These are phyloP conservation scores for Leccinum pachyderme DNA, from an alignment of 1,284 basidiomycete species.

Conservation along the genomic window DNA sequence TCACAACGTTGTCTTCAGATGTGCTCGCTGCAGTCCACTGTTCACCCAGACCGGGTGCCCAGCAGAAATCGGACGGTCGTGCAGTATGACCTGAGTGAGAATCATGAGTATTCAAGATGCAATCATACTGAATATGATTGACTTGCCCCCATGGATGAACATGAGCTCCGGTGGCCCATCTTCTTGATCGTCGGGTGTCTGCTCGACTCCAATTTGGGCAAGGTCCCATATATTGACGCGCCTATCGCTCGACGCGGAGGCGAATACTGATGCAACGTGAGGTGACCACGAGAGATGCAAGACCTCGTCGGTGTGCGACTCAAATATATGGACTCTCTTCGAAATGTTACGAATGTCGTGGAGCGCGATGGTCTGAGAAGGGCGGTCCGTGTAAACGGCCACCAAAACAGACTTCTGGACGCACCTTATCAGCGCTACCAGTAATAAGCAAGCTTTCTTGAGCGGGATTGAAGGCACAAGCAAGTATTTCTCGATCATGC, in stretches of 20 bases:
- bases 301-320: slow-evolving; percentile 93
- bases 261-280: slow-evolving; percentile 87
- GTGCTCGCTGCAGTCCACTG: slow-evolving; percentile 77
- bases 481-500: slow-evolving; percentile 88
- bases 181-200: slow-evolving; percentile 96
- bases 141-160: slow-evolving; percentile 85
- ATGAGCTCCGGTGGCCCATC: slow-evolving; percentile 94
- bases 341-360: slow-evolving; percentile 86
- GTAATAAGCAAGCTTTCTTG: slow-evolving; percentile 86
- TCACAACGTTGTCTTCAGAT: slow-evolving; percentile 85
- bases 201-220: slow-evolving; percentile 89
- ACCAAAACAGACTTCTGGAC: background rate
- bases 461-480: slow-evolving; percentile 88
- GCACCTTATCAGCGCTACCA: slow-evolving; percentile 90
- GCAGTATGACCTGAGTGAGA: slow-evolving; percentile 71
- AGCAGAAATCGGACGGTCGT: slow-evolving; percentile 80
- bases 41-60: slow-evolving; percentile 75
- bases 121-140: background rate
- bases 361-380: slow-evolving; percentile 76
- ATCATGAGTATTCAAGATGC: slow-evolving; percentile 1
- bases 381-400: background rate
- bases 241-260: slow-evolving; percentile 89
- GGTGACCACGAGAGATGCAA: slow-evolving; percentile 95
- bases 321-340: slow-evolving; percentile 88
- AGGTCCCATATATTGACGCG: slow-evolving; percentile 97